A percentile compares a stretch with the other conserved stretches of the same genome.
Evolutionary conservation across 208 protist genomes (phyloP).

Genomic region (Borovskyia barvae): DNA sequence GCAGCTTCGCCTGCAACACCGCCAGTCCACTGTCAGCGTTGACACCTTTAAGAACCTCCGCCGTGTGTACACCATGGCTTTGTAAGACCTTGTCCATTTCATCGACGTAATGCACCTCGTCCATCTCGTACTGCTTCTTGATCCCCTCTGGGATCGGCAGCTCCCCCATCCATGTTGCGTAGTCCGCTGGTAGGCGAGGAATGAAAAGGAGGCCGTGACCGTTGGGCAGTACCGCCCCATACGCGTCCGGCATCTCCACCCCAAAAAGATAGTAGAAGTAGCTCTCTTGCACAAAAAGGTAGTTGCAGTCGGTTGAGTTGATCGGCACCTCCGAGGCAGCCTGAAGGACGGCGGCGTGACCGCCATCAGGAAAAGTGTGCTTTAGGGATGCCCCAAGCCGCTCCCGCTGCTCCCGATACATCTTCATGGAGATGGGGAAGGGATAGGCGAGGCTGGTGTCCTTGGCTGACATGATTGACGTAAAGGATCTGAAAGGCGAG

Average conservation of each 20-base stretch:
- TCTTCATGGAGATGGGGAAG: slow-evolving; percentile 61
- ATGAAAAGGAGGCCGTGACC: slow-evolving; percentile 86
- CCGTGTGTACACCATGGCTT: slow-evolving; percentile 42
- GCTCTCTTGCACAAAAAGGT: slow-evolving; percentile 92
- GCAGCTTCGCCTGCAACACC: slow-evolving; percentile 56
- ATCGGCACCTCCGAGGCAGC: slow-evolving; percentile 80
- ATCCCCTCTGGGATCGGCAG: slow-evolving; percentile 74
- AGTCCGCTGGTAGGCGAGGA: slow-evolving; percentile 75
- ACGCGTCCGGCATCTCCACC: slow-evolving; percentile 80
- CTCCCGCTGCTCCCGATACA: slow-evolving; percentile 86
- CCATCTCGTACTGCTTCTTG: slow-evolving; percentile 48
- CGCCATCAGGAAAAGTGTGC: slow-evolving; percentile 33
- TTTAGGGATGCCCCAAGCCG: slow-evolving; percentile 55
- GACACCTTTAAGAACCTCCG: slow-evolving; percentile 73
- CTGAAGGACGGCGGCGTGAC: slow-evolving; percentile 78
- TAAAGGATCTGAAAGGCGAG: not conserved
- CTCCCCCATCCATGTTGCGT: slow-evolving; percentile 90
- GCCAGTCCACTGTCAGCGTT: slow-evolving; percentile 82
- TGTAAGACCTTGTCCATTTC: slow-evolving; percentile 64
- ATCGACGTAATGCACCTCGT: slow-evolving; percentile 86
- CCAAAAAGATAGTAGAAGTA: slow-evolving; percentile 95
- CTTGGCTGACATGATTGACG: slow-evolving; percentile 8
- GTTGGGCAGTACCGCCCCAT: slow-evolving; percentile 62
- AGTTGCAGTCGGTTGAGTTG: slow-evolving; percentile 87
- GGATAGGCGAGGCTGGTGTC: slow-evolving; percentile 54